These are phyloP conservation scores for Austroboletus niveus DNA, from an alignment of 1,284 basidiomycete genomes.

Conservation along the genomic window DNA sequence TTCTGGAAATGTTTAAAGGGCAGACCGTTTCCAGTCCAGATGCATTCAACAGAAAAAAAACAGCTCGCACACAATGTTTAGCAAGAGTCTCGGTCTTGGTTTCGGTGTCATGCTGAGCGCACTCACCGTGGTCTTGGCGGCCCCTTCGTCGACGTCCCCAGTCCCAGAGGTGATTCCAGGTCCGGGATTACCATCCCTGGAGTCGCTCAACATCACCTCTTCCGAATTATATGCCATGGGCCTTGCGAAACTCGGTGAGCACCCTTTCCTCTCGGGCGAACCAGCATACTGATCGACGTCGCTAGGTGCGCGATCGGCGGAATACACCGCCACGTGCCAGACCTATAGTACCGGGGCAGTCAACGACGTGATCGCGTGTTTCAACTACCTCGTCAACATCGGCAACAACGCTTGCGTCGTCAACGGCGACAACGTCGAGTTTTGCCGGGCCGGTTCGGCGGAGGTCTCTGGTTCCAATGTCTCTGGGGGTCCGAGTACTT, in stretches of 20 bases:
- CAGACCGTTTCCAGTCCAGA: too few species aligned
- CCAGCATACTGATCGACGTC: not conserved
- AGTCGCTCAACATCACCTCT: not conserved
- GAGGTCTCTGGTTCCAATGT: not conserved
- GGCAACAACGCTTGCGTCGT: not conserved
- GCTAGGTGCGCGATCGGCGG: not conserved
- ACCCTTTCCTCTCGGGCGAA: not conserved
- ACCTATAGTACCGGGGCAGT: not conserved
- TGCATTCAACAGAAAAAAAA: not conserved
- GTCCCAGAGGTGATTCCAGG: not conserved
- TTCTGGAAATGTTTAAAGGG: too few species aligned
- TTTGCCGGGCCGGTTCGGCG: not conserved
- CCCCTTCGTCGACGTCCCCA: not conserved
- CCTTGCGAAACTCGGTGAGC: not conserved
- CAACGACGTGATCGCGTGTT: not conserved
- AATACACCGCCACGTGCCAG: not conserved
- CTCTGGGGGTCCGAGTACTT: not conserved
- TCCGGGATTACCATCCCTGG: not conserved
- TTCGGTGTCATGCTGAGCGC: not conserved
- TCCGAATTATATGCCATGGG: not conserved
- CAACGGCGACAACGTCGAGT: not conserved
- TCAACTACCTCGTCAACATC: not conserved
- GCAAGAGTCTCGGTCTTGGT: not conserved
- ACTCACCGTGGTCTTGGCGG: not conserved
- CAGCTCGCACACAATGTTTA: not conserved